Base-by-base conservation (phyloP, 176 grass and related monocot genomes). In the Carex parvula region DNA sequence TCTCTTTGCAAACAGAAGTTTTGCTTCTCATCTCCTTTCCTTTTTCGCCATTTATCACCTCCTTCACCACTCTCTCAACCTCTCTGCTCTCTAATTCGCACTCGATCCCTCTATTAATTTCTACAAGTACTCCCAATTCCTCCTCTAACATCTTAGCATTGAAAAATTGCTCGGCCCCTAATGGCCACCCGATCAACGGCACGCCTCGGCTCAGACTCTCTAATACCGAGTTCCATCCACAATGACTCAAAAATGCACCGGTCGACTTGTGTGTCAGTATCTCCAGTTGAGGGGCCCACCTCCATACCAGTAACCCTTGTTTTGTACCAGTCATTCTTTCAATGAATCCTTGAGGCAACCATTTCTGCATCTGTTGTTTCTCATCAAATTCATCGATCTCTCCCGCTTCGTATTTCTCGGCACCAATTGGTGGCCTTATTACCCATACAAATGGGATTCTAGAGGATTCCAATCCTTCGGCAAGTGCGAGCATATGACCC, bases 391-490 rank as follows among this genome's bases (percentile, higher is more conserved):
- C 84, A 60, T 44, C 53, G 17, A 88, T 78, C 52, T 5, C 11
- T 3, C 24, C 44, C 20, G 41, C 14, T 15, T 84, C 52, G 39
- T 73, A 70, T 22, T 70, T 26, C 46, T 73, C 69, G 48, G 15
- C 50, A 50, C 79, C 79, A 24, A 13, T 3, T n/a, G 86, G 89
- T 5, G 84, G 67, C 13, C 89, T 84, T 50, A 91, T 67, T 52
- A 71, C 83, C 89, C 86, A 91, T n/a, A 91, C 78, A 65, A 91
- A 91, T 15, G 84, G 79, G 21, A 75, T 62, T 33, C 86, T 70
- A 53, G 79, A 85, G 9, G 84, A 87, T 81, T 91, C 86, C 2
- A 91, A 76, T 54, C 86, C 84, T 29, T 79, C 33, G 5, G 89
- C 89, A 8, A 91, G 86, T 81, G 81, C 79, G 54, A 84, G 59